Evolutionary conservation across 2,329 filamentous ascomycete genomes (phyloP), one percentile per base, ranked within the genome.

Genomic region (Magnaporthiopsis rhizophila): DNA sequence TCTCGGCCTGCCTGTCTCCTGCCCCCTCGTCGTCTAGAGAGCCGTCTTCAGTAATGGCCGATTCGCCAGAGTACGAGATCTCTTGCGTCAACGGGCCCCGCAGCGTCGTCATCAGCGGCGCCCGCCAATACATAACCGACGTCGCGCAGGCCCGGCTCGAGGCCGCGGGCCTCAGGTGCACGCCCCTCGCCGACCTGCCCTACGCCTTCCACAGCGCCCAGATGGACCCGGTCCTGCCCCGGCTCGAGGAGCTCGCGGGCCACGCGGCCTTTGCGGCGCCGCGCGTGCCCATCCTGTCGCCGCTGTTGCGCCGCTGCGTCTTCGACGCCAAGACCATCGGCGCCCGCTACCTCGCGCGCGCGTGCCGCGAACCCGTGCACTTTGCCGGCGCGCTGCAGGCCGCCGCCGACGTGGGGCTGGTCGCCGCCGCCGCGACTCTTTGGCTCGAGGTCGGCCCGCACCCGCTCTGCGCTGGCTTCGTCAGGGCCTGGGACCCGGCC

Each of bases 401-500:
- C 28, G 85, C 83, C 0, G 77, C 79, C 61, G 74, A 78, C 0
- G 75, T 79, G 8, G 79, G 78, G 60, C 34, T 36, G 34, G 34
- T 12, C 34, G 34, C 6, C 34, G 34, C 6, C 34, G 70, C 80
- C 36, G 80, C 81, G 69, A 86, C 84, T 7, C 75, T 83, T 8
- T 90, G 85, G 82, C 72, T 91, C 60, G 89, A 92, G 69, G 78
- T 91, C 65, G 89, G 89, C 0, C 86, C 88, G 3, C 85, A 90
- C 67, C 86, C 87, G 0, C 81, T 89, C 12, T 88, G 84, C 74
- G 78, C 79, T 11, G 79, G 79, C 30, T 87, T 91, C 77, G 79
- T 89, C 65, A 83, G 82, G 72, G 74, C 75, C 67, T 21, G 45
- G 56, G 61, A 63, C 34, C 28, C 34, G 2, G 59, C 38, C 59